Base-by-base conservation (phyloP, 306 rosid genomes). In the Comarum palustre region DNA sequence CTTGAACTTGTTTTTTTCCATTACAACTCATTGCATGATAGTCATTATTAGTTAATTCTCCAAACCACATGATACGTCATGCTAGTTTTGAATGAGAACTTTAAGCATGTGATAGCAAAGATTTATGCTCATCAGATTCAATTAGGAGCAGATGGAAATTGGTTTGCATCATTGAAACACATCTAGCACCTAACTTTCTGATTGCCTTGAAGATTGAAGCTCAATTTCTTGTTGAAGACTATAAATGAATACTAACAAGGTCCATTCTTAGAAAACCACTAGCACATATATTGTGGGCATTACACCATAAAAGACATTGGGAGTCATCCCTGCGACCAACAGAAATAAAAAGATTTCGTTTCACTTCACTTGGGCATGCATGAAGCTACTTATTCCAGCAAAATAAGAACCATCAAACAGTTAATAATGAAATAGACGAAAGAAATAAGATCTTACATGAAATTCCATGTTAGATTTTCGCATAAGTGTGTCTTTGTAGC, bases 391-490 rank as follows among this genome's bases (percentile, higher is more conserved):
- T 42, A 20, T 22, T 41, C 29, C 12, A 24, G 42, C 59, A 43
- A 31, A 31, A 51, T 17, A 51, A 7, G 27, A 43, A 65, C 13
- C 20, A 15, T 12, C 69, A 34, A 67, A 50, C 27, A 67, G 27
- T 58, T 19, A 25, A 66, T 55, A 52, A 31, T 57, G 48, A 36
- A 70, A 66, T 14, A 57, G n/a, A 60, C 64, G 55, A 77, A 75
- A 64, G 57, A 68, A 32, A 65, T 50, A 71, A 24, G 70, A 79
- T 78, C 91, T 75, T 93, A 93, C 98, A 85, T 72, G 84, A 74
- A 93, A 93, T 69, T 93, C 98, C 3, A 87, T 29, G 74, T 87
- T 89, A 20, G 98, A 89, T 82, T 93, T 93, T 72, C 88, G 86
- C 82, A 81, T 65, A 75, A 93, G 97, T 43, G 86, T 64, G 73